Evolutionary conservation across 352 stramenopile species (phyloP), one percentile per base, ranked within the genome.

Genomic region (Pythium rishiriense): DNA sequence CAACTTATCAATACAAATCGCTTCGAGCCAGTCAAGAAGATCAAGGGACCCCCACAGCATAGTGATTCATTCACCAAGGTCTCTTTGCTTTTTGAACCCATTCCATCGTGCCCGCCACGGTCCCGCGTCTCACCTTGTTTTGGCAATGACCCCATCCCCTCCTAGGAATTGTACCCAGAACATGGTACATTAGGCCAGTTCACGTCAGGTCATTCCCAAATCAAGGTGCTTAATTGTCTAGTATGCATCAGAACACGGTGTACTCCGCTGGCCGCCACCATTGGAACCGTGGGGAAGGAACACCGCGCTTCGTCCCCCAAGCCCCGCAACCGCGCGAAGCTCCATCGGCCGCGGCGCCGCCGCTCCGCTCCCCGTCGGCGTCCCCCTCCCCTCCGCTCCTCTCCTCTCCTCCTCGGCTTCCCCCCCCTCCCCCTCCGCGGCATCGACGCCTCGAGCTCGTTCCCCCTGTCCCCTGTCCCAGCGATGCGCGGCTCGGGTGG

Each of bases 201-300:
- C 24, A 24, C 12, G 9, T 11, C n/a, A 25, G 4, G 25, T 14
- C 2, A 52, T 51, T 53, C n/a, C 19, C 48, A 66, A 58, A 66
- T 47, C 11, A 14, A 25, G 58, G 58, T 59, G 10, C 0, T 15
- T 55, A 48, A 26, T 7, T 10, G 7, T 52, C 25, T 10, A 33
- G 25, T 29, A 17, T 8, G 6, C 15, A 2, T 70, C 1, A 73
- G 58, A 75, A 75, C 19, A 64, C n/a, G 69, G 60, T 76, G 15
- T 11, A 41, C 43, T 22, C 31, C 7, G 0, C 7, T 24, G 26
- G 28, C 37, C 26, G 19, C 48, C 48, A 54, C 50, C 59, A 60
- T 54, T 59, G 49, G 59, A 66, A 66, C 59, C 49, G 50, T 55
- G 41, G 59, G 59, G 59, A 42, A 47, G 59, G 59, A 42, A 47